Base-by-base conservation (phyloP, 192 early-diverging fungal species). In the Coemansia sp. region DNA sequence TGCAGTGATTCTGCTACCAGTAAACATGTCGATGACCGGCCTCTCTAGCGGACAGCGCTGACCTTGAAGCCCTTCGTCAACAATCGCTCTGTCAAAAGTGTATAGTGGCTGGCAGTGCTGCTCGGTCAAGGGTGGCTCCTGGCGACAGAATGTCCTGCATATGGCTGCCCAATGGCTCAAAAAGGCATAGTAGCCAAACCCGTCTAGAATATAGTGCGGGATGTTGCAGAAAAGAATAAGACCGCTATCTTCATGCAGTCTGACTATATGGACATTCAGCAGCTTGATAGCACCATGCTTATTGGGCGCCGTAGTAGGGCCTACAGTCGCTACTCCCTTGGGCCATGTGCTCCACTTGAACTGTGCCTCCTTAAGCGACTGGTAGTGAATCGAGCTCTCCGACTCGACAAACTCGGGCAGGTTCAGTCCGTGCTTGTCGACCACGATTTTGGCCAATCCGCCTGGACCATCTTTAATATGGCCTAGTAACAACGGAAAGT, bases 161-260 rank as follows among this genome's bases (percentile, higher is more conserved):
- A 68, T 47, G 30, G 21, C 17, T 0, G 57, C 65, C 71, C 71
- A 75, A 13, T 47, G 60, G 21, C 47, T 31, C 0, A 75, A 45
- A 49, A 75, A 75, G 27, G 47, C 58, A 27, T 67, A 75, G 56
- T 63, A 75, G 6, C 71, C 71, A 4, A 68, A 37, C 1, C 71
- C 71, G 29, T 75, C 71, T 6, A 75, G 23, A 10, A 75, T 37
- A 53, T 58, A 63, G 38, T 74, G 70, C 18, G 70, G 70, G 26
- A 74, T 74, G 34, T 67, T 74, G 56, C 57, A 62, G 21, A 74
- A 65, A 30, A 71, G 23, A 25, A 71, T 48, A 19, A 65, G 19
- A 11, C 68, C 68, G 34, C 68, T 71, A 34, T 65, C 53, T 21
- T 41, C 31, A 3, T 18, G 47, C 15, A 71, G 41, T 11, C 68